Evolutionary conservation across 805 yeast species (phyloP), one percentile per base, ranked within the genome.

Genomic region (Alloascoidea hylecoeti): DNA sequence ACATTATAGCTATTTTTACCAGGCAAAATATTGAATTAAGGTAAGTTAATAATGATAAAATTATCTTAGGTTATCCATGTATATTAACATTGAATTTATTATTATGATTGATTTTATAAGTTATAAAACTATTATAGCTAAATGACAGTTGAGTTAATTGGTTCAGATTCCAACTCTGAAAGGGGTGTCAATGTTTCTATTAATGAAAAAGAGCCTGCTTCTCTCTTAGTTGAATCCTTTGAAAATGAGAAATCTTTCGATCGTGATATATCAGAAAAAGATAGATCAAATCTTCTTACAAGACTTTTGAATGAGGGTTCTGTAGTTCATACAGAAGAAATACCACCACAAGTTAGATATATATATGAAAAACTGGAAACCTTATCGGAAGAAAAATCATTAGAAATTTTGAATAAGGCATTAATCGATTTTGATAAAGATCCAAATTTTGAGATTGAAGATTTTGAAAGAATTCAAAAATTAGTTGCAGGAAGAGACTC

Each of bases 351-450:
- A n/a, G 30, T 23, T 9, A 40, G 56, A 15, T 68, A 54, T 46
- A 61, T 66, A 56, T 52, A 63, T 42, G 60, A 57, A 19, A 65
- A 62, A 43, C 56, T 63, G 35, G 58, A 54, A 17, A 42, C 65
- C 45, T 38, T 58, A 2, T 46, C 55, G 6, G 18, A 16, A n/a
- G 61, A 56, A 1, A 68, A 66, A 32, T 62, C 73, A 0, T 30
- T 61, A 1, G 55, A 53, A 5, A 58, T 69, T 33, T 49, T 74
- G 35, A 47, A 51, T 19, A 53, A 57, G 14, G 63, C 68, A 3
- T 42, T 63, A 3, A 58, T 46, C 1, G 59, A 63, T 14, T 74
- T 70, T 44, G 46, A 46, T 4, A 65, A 59, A 38, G 79, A 73
- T 48, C 63, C 64, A 30, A 70, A 70, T 46, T 58, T 72, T 41